Base-by-base conservation (phyloP, 192 early-diverging fungal species). In the Linnemannia exigua region DNA sequence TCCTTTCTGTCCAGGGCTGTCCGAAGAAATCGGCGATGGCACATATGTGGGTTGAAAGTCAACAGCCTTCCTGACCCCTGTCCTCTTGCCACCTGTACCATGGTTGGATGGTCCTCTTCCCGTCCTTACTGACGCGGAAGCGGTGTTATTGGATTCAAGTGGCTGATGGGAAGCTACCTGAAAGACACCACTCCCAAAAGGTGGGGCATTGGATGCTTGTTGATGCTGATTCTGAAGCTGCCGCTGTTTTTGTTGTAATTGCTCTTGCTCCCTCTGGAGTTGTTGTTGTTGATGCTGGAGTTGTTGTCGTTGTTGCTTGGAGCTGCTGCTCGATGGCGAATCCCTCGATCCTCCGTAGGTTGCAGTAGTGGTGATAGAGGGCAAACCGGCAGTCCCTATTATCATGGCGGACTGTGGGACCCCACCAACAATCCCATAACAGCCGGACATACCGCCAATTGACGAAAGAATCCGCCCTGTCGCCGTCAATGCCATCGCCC, bases 391-490 rank as follows among this genome's bases (percentile, higher is more conserved):
- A 19, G 17, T 20, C 0, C 38, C 68, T 8, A 70, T 70, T 22
- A 41, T 70, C 20, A 70, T n/a, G 11, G 68, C 50, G 0, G 44
- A 35, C 8, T 35, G 47, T 22, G 75, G 80, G 4, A 76, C 68
- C 19, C 69, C 80, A 28, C 80, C 80, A 28, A 76, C 46, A 33
- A 58, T 74, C 19, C 70, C 67, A 50, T 84, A 84, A 14, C 82
- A 74, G 1, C 82, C 76, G 19, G 66, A 70, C 35, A 84, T 79
- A 0, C 82, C 77, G 1, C 82, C 72, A 20, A 79, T 79, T 9
- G 76, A 79, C 1, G 82, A 84, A 1, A 84, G 72, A 33, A 79
- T 79, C 7, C 67, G 77, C 35, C 73, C 75, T 15, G 82, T 84
- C 15, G 73, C 82, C 35, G 77, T 75, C 72, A 71, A 14, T 17